Conservation (phyloP, 78 protist genomes). For the Dictyostelium discoideum region DNA sequence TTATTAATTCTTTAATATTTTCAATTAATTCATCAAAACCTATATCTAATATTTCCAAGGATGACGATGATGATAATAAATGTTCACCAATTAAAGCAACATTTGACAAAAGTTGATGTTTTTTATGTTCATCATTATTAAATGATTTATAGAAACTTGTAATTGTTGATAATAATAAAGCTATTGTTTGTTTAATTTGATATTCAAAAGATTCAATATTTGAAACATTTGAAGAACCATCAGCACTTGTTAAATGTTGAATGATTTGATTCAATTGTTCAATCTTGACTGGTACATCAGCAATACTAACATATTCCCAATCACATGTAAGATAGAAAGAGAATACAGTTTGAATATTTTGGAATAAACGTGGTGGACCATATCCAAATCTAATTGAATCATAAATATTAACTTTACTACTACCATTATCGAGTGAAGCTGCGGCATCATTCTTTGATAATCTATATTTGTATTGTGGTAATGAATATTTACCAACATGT, state of each 20-base stretch:
- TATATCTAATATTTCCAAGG: too few relatives aligned
- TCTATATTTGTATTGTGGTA: slow-evolving; percentile 34
- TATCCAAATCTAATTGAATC: slow-evolving; percentile 35
- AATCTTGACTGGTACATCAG: slow-evolving; percentile 39
- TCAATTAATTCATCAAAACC: neutral
- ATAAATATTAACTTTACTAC: neutral
- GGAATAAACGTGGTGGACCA: slow-evolving; percentile 79
- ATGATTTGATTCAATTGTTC: slow-evolving; percentile 31
- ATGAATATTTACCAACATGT: slow-evolving; percentile 7
- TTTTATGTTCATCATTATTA: neutral
- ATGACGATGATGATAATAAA: neutral
- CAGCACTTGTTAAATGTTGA: slow-evolving; percentile 12
- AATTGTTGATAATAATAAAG: neutral
- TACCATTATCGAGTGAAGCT: neutral
- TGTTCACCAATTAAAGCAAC: neutral
- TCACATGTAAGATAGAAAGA: slow-evolving; percentile 62
- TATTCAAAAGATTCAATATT: neutral
- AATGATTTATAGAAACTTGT: neutral
- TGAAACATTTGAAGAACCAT: neutral
- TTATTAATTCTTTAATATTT: neutral
- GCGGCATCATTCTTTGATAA: neutral
- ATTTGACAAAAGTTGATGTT: neutral
- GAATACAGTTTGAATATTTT: slow-evolving; percentile 41
- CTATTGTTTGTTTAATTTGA: slow-evolving; percentile 8
- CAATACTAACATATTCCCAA: slow-evolving; percentile 19